Evolutionary conservation across 331 rosid genomes (phyloP).

Genomic region (Malus hybrid): DNA sequence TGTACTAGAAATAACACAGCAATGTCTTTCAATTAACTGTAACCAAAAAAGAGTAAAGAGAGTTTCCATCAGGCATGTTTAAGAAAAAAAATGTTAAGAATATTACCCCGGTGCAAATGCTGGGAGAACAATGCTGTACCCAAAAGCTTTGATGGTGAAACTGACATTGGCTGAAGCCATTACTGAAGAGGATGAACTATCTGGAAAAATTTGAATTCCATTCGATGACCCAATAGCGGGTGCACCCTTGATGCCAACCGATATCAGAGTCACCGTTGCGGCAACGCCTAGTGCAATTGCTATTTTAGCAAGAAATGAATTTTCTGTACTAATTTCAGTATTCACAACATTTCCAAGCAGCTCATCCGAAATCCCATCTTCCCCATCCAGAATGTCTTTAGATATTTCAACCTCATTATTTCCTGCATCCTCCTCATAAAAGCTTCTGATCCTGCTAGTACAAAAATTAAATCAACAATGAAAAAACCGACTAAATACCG

Average conservation of each 20-base stretch:
- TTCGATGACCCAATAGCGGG: slow-evolving; percentile 34
- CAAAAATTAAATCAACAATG: not conserved
- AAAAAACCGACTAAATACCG: not conserved
- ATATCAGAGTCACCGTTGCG: slow-evolving; percentile 37
- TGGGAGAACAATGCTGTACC: slow-evolving; percentile 40
- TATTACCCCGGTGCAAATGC: slow-evolving; percentile 63
- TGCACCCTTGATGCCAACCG: slow-evolving; percentile 27
- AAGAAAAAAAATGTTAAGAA: not conserved
- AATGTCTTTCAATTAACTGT: not conserved
- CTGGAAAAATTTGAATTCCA: slow-evolving; percentile 36
- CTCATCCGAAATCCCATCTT: slow-evolving; percentile 18
- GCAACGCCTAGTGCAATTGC: slow-evolving; percentile 52
- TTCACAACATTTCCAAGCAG: slow-evolving; percentile 17
- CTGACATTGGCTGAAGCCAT: slow-evolving; percentile 27
- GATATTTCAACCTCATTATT: slow-evolving; percentile 16
- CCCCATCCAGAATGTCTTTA: slow-evolving; percentile 11
- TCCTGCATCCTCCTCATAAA: slow-evolving; percentile 27
- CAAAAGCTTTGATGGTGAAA: slow-evolving; percentile 42
- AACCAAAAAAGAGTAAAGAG: not conserved
- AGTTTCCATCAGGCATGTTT: not conserved
- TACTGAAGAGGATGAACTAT: slow-evolving; percentile 40
- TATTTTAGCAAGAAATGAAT: slow-evolving; percentile 34
- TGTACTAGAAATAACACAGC: not conserved
- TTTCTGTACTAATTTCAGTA: slow-evolving; percentile 9
- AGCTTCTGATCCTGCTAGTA: slow-evolving; percentile 40